These are phyloP conservation scores for Calonectria fujianensis DNA, from an alignment of 2,329 filamentous ascomycete species.

Conservation along the genomic window DNA sequence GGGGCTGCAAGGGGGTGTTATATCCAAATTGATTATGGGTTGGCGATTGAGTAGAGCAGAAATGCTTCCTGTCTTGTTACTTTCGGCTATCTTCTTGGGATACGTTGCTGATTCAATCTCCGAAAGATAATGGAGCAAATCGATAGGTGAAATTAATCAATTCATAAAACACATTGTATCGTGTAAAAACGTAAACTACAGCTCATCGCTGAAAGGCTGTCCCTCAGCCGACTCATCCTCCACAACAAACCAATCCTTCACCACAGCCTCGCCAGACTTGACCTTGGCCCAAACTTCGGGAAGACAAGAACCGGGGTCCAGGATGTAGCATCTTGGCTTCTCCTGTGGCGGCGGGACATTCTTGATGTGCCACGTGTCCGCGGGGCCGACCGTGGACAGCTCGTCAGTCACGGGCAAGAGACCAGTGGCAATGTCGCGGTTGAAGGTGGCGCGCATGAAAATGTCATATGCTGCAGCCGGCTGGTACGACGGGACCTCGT, in stretches of 20 bases:
- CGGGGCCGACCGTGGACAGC: conserved; percentile 72
- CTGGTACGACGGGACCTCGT: conserved; percentile 77
- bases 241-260: conserved; percentile 63
- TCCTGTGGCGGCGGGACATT: conserved; percentile 69
- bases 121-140: too few relatives aligned
- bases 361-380: conserved; percentile 75
- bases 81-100: neutral
- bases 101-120: neutral
- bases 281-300: conserved; percentile 72
- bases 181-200: neutral
- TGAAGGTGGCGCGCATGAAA: conserved; percentile 75
- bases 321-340: conserved; percentile 75
- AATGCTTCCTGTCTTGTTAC: neutral
- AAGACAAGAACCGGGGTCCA: conserved; percentile 74
- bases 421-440: conserved; percentile 73
- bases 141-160: neutral
- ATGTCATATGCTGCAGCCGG: conserved; percentile 74
- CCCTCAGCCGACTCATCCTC: conserved; percentile 19
- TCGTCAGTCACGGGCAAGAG: conserved; percentile 68
- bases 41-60: neutral
- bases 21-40: neutral
- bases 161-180: too few relatives aligned
- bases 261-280: conserved; percentile 68
- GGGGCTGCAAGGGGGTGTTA: neutral
- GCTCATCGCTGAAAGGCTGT: neutral